Percentiles rank a stretch among this genome's conserved stretches.
Conservation (phyloP, 176 grass and related monocot species). For the Dendrocalamus sinicus region DNA sequence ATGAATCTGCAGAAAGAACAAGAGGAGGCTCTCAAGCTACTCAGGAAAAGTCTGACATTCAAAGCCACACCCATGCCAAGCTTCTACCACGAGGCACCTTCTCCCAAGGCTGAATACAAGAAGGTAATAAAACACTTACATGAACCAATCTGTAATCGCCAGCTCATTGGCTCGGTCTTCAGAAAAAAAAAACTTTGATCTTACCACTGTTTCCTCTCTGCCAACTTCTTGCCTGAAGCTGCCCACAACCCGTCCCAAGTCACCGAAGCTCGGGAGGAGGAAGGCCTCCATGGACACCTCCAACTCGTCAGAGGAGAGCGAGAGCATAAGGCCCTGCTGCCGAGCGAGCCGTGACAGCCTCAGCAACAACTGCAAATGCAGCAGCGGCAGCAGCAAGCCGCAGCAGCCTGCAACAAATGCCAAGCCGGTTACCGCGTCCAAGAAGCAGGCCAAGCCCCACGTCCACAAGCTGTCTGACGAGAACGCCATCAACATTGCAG, state of each 20-base stretch:
- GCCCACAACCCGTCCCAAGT: conserved; percentile 93
- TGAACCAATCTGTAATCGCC: not conserved
- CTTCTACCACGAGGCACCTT: conserved; percentile 96
- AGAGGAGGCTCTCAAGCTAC: conserved; percentile 81
- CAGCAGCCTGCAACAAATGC: conserved; percentile 16
- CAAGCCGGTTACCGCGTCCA: conserved; percentile 20
- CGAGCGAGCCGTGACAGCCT: conserved; percentile 61
- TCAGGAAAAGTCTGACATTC: conserved; percentile 89
- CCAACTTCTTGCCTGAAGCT: conserved; percentile 46
- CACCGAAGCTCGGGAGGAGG: conserved; percentile 90
- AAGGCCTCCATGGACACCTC: conserved; percentile 69
- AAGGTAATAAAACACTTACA: conserved; percentile 54
- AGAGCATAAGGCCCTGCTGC: conserved; percentile 53
- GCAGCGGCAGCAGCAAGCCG: conserved; percentile 36
- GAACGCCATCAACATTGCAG: conserved; percentile 68
- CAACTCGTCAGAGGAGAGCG: conserved; percentile 63
- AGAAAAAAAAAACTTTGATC: not conserved
- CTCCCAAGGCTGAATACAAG: conserved; percentile 85
- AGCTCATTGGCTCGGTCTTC: not conserved
- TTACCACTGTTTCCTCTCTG: not conserved
- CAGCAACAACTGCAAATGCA: conserved; percentile 50
- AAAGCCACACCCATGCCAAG: conserved; percentile 92
- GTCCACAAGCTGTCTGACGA: conserved; percentile 57
- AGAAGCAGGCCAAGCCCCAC: conserved; percentile 51
- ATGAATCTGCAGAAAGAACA: conserved; percentile 74